A percentile compares a stretch with the other conserved stretches of the same genome.
Conservation (phyloP, 1,139 yeast genomes). For the Ogataea hybrid region DNA sequence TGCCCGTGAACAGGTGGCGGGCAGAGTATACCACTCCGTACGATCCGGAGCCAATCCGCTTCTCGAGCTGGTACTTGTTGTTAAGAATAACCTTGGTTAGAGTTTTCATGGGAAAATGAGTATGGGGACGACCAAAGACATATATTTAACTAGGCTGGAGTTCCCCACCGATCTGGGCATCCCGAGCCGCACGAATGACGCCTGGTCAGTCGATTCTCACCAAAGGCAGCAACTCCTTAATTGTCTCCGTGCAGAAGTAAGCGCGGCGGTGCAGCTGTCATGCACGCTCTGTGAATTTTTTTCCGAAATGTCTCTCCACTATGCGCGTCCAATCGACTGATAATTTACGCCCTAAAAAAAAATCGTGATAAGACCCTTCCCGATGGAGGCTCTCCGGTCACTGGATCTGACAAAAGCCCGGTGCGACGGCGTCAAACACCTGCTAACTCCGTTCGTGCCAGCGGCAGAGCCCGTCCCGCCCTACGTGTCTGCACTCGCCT, state of each 20-base stretch:
- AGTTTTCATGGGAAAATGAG: conserved; percentile 23
- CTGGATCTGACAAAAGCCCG: conserved; percentile 10
- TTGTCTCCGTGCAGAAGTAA: conserved; percentile 1
- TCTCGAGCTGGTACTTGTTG: conserved; percentile 44
- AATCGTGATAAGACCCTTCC: neutral
- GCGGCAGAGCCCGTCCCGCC: neutral
- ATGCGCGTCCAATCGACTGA: conserved; percentile 4
- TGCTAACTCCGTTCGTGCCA: conserved; percentile 13
- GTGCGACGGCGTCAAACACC: conserved; percentile 2
- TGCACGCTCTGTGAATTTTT: neutral
- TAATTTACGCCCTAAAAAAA: neutral
- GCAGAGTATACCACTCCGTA: conserved; percentile 83
- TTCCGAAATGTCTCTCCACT: conserved; percentile 7
- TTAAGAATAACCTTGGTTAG: conserved; percentile 34
- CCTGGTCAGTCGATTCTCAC: conserved; percentile 3
- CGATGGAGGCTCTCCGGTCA: conserved; percentile 9
- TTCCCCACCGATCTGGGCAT: conserved; percentile 2
- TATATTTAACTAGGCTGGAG: neutral
- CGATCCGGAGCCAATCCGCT: conserved; percentile 83
- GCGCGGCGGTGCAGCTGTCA: neutral
- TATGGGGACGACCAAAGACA: neutral
- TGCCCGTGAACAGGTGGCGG: conserved; percentile 48
- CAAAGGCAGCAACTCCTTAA: neutral
- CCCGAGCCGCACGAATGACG: conserved; percentile 4
- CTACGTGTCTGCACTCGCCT: conserved; percentile 1